Conservation (phyloP, 139 green algal species). For the Chlamydomonas sp. region DNA sequence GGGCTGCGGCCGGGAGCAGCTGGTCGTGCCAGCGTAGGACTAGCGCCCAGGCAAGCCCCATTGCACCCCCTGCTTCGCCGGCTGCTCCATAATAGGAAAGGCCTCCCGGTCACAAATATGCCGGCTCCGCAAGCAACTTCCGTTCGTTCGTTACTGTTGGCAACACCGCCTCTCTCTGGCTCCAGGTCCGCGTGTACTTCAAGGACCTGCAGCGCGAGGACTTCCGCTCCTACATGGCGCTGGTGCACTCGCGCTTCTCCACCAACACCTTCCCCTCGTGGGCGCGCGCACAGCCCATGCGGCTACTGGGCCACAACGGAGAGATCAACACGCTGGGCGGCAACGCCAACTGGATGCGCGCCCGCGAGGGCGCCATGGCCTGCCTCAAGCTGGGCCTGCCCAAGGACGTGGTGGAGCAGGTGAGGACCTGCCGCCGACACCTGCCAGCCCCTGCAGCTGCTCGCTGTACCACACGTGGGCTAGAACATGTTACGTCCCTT, state of each 20-base stretch:
- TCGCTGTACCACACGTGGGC: no score
- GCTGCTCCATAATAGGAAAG: no score
- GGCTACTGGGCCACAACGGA: conserved; percentile 95
- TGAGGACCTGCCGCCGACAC: background rate
- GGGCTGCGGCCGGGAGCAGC: background rate
- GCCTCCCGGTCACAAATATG: no score
- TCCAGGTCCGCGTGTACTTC: conserved; percentile 88
- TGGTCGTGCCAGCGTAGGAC: no score
- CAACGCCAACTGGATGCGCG: conserved; percentile 92
- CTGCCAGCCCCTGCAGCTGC: no score
- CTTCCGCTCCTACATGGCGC: conserved; percentile 92
- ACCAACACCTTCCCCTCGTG: conserved; percentile 98
- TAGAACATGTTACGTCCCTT: no score
- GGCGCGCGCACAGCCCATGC: conserved; percentile 94
- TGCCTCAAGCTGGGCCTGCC: conserved; percentile 76
- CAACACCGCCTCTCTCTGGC: background rate
- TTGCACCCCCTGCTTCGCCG: no score
- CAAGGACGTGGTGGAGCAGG: conserved; percentile 74
- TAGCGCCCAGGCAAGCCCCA: no score
- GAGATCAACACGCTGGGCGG: conserved; percentile 90
- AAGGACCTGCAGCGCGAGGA: conserved; percentile 79
- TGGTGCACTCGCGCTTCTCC: conserved; percentile 96
- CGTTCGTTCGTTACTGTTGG: background rate
- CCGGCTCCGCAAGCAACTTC: no score
- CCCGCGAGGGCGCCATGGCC: conserved; percentile 91